phyloP scores from a whole-genome alignment of 2,329 filamentous ascomycete genomes.

The Xylogone sp. region DNA sequence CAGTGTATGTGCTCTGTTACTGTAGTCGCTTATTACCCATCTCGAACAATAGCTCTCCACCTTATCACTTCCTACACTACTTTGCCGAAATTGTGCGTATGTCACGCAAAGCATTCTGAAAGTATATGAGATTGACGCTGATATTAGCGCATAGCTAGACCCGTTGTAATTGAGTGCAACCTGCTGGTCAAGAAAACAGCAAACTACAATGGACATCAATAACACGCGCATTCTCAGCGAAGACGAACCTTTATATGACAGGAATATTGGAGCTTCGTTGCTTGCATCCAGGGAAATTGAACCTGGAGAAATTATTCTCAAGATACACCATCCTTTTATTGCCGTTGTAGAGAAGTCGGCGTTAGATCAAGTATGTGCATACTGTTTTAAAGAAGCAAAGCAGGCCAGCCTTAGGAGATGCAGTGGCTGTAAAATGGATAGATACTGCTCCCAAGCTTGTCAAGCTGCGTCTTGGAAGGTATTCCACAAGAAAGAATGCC shows the following conservation, averaged over 20 bases:
- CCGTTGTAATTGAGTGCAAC: no score
- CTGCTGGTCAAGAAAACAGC: no score
- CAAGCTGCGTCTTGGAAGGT: slow-evolving; percentile 51
- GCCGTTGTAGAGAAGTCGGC: slow-evolving; percentile 23
- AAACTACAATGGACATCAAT: not conserved
- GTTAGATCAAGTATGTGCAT: slow-evolving; percentile 22
- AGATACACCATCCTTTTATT: slow-evolving; percentile 18
- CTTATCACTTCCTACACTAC: no score
- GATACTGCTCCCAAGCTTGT: slow-evolving; percentile 52
- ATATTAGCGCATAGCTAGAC: no score
- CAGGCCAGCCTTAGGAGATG: slow-evolving; percentile 31
- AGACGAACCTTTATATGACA: not conserved
- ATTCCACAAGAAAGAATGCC: slow-evolving; percentile 53
- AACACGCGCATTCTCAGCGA: not conserved
- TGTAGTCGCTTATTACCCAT: no score
- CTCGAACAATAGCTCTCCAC: no score
- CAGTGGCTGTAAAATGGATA: slow-evolving; percentile 47
- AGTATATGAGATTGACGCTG: no score
- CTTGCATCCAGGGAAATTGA: slow-evolving; percentile 2
- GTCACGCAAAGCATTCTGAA: no score
- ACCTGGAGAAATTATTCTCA: slow-evolving; percentile 17
- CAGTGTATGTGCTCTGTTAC: no score
- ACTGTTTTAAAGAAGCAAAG: slow-evolving; percentile 16
- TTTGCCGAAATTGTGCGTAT: no score
- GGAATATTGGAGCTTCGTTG: not conserved